Evolutionary conservation across 176 grass and related monocot species (phyloP).

Genomic region (Triticum urartu): DNA sequence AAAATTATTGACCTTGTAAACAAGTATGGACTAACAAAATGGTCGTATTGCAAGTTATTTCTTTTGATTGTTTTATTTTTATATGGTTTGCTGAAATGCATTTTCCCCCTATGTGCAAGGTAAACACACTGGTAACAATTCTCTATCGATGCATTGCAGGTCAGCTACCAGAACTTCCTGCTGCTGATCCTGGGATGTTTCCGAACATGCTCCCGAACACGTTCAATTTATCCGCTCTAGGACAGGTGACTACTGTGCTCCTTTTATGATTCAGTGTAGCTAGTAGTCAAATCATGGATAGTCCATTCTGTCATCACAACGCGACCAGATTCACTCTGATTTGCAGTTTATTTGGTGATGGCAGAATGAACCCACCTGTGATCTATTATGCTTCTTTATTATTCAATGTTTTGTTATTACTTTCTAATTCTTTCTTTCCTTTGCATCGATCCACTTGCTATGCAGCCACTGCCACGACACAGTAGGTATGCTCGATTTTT

Average conservation of each 20-base stretch:
- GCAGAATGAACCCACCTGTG: too few species aligned
- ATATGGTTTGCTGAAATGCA: neutral
- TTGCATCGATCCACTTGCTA: conserved; percentile 58
- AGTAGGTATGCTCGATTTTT: conserved; percentile 39
- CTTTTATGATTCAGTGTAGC: too few species aligned
- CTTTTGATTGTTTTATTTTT: neutral
- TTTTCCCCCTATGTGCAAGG: neutral
- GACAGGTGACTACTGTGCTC: too few species aligned
- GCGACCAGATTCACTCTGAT: neutral
- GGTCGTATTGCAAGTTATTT: conserved; percentile 87
- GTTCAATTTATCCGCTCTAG: too few species aligned
- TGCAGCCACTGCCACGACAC: conserved; percentile 87
- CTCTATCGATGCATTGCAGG: too few species aligned
- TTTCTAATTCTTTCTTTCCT: conserved; percentile 19
- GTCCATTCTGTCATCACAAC: too few species aligned
- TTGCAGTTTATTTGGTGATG: too few species aligned
- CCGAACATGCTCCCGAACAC: too few species aligned
- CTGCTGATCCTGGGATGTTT: too few species aligned
- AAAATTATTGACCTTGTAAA: conserved; percentile 78
- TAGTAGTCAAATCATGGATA: too few species aligned
- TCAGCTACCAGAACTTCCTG: too few species aligned
- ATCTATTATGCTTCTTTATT: neutral
- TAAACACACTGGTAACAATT: too few species aligned
- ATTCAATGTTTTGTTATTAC: neutral
- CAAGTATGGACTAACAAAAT: conserved; percentile 88